Evolutionary conservation across 345 rosid species (phyloP).

Genomic region (Eucalyptus fibrosa): DNA sequence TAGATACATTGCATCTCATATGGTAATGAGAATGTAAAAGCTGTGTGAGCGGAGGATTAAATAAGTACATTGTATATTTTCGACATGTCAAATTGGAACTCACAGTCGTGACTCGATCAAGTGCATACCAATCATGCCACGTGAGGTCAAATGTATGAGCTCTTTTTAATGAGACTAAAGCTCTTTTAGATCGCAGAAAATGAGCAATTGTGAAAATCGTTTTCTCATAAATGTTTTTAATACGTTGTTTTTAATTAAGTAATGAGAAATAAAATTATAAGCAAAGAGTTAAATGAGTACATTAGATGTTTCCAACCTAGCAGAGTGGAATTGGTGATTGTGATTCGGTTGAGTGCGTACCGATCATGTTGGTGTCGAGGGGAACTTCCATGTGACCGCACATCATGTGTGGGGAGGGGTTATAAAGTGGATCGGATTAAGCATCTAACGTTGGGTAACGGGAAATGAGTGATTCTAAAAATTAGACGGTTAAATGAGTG

Average conservation of each 20-base stretch:
- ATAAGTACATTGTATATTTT: too few species aligned
- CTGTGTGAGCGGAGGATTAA: neutral
- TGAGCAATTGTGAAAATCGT: too few species aligned
- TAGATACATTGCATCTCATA: neutral
- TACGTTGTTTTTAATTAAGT: too few species aligned
- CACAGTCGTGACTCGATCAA: rapidly evolving
- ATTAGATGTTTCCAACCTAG: neutral
- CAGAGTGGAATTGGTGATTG: rapidly evolving
- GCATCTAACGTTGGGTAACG: neutral
- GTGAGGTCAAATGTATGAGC: too few species aligned
- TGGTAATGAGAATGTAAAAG: neutral
- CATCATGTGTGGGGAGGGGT: neutral
- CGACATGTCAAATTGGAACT: rapidly evolving
- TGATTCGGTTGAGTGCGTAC: neutral
- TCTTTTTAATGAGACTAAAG: too few species aligned
- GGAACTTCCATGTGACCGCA: neutral
- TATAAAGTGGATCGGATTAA: neutral
- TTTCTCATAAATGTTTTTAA: too few species aligned
- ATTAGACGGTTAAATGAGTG: neutral
- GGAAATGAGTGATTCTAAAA: neutral
- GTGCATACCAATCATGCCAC: neutral
- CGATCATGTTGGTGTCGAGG: neutral
- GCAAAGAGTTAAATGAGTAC: neutral
- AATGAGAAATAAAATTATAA: too few species aligned
- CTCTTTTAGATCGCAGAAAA: too few species aligned